A percentile compares a stretch with the other conserved stretches of the same genome.
Evolutionary conservation across 257 asterid genomes (phyloP).

Genomic region (Rauvolfia tetraphylla): DNA sequence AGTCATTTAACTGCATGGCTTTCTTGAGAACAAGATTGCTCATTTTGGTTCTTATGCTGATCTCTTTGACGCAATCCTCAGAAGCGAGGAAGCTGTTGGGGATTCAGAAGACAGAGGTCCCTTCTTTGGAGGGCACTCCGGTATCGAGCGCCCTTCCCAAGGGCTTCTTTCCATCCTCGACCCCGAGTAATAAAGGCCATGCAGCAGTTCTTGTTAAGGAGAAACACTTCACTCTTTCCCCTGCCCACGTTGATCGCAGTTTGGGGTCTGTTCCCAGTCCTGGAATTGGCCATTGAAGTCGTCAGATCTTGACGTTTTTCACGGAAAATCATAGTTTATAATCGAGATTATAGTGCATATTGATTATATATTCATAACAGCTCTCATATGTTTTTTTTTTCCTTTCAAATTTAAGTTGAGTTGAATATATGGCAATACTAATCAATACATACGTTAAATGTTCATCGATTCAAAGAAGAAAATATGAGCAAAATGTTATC

Average conservation of each 20-base stretch:
- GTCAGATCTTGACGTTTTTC: background rate
- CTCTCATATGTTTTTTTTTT: background rate
- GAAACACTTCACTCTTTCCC: background rate
- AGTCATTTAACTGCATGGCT: slow-evolving; percentile 17
- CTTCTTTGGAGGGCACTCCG: slow-evolving; percentile 7
- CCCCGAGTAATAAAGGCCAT: slow-evolving; percentile 24
- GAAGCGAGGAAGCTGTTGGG: slow-evolving; percentile 31
- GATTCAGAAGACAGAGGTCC: background rate
- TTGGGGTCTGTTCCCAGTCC: slow-evolving; percentile 31
- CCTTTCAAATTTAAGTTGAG: too few species aligned
- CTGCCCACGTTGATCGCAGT: slow-evolving; percentile 10
- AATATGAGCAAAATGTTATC: too few species aligned
- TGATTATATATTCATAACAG: background rate
- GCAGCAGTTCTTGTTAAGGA: background rate
- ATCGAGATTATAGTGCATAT: background rate
- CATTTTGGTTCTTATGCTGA: slow-evolving; percentile 9
- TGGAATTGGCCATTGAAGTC: slow-evolving; percentile 27
- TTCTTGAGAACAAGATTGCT: background rate
- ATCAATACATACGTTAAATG: too few species aligned
- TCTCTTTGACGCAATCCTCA: slow-evolving; percentile 18
- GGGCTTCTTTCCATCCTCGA: slow-evolving; percentile 21
- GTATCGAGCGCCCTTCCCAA: slow-evolving; percentile 19
- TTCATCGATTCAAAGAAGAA: too few species aligned
- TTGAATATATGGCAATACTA: too few species aligned
- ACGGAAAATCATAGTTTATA: background rate